Conservation (phyloP, 108 stramenopile species). For the Schizochytrium sp. region DNA sequence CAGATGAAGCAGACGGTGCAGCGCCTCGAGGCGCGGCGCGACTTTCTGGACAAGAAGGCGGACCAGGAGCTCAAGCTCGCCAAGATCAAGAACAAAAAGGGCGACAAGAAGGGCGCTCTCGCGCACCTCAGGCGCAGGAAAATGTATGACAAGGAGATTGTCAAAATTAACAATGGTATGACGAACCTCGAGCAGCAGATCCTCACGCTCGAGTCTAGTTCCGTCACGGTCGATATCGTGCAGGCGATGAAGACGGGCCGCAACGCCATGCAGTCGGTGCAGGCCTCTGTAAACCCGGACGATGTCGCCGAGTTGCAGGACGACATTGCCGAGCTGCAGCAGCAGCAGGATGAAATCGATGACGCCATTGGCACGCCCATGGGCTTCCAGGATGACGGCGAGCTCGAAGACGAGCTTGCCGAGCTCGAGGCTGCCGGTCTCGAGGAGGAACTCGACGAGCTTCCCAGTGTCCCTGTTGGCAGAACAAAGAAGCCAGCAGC, state of each 20-base stretch:
- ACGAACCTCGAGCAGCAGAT: neutral
- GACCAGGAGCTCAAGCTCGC: neutral
- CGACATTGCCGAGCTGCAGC: slow-evolving; percentile 12
- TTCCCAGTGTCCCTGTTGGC: neutral
- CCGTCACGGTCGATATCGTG: slow-evolving; percentile 3
- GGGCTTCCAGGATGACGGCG: neutral
- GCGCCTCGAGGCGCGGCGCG: neutral
- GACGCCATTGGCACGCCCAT: neutral
- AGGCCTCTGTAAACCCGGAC: neutral
- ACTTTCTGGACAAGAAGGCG: slow-evolving; percentile 16
- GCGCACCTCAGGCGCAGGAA: neutral
- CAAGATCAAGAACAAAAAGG: slow-evolving; percentile 4
- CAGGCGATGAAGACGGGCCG: neutral
- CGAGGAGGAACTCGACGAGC: neutral
- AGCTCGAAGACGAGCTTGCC: slow-evolving; percentile 4
- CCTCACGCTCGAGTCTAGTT: neutral
- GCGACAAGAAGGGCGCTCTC: slow-evolving; percentile 13
- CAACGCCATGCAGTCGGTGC: neutral
- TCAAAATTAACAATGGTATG: neutral
- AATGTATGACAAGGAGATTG: neutral
- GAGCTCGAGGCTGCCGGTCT: neutral
- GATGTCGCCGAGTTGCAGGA: slow-evolving; percentile 13
- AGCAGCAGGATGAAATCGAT: slow-evolving; percentile 12
- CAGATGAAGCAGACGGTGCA: neutral
- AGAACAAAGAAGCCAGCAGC: neutral